Evolutionary conservation across 345 rosid genomes (phyloP).

Genomic region (Limnanthes douglasii): DNA sequence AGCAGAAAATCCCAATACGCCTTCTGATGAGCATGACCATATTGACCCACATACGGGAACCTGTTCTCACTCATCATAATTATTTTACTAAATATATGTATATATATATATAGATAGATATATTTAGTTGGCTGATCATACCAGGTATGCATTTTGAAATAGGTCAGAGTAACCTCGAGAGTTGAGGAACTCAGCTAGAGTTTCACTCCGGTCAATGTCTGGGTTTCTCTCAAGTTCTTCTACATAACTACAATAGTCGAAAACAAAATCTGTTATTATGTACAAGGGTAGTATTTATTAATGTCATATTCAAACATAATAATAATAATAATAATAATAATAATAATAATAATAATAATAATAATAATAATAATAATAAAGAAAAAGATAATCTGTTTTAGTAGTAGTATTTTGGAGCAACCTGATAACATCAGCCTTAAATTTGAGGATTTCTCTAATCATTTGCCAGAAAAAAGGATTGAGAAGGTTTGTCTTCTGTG

Average conservation of each 20-base stretch:
- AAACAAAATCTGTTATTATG: too few relatives aligned
- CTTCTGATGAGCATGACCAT: constrained; percentile 77
- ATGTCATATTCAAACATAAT: too few relatives aligned
- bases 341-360: too few relatives aligned
- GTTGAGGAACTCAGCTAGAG: constrained; percentile 50
- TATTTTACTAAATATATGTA: too few relatives aligned
- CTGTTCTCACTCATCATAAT: constrained; percentile 15
- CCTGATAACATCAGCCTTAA: constrained; percentile 56
- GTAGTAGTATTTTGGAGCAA: too few relatives aligned
- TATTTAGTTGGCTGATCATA: too few relatives aligned
- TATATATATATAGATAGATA: too few relatives aligned
- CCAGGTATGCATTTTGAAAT: constrained; percentile 83
- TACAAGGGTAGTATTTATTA: too few relatives aligned
- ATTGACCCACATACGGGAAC: constrained; percentile 81
- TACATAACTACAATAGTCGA: too few relatives aligned
- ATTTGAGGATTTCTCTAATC: constrained; percentile 56
- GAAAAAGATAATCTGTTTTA: too few relatives aligned
- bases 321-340: too few relatives aligned
- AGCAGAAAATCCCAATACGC: constrained; percentile 70
- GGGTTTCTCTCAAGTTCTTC: constrained; percentile 53
- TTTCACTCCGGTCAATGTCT: constrained; percentile 41
- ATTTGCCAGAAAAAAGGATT: constrained; percentile 78
- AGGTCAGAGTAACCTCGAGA: constrained; percentile 62
- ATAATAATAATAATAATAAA: too few relatives aligned
- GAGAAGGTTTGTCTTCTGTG: constrained; percentile 45